A percentile compares a stretch with the other conserved stretches of the same genome.
phyloP scores from a whole-genome alignment of 805 yeast genomes.

The Pichia scutulata region DNA sequence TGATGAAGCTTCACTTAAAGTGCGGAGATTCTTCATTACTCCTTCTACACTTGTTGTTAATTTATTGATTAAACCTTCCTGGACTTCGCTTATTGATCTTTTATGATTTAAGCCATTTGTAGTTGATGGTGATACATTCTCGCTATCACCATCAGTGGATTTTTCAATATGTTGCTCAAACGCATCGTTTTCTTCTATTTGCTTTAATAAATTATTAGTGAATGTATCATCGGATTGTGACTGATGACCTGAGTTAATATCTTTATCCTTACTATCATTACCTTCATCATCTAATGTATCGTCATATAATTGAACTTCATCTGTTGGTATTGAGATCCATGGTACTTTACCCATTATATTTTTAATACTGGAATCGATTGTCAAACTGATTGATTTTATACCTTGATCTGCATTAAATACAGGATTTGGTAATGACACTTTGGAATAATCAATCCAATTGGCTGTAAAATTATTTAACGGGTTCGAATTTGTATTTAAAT shows the following conservation, averaged over 20 bases:
- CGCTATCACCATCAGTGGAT: background rate
- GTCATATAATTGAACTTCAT: slow-evolving; percentile 5
- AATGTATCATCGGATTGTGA: slow-evolving; percentile 1
- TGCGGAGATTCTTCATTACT: slow-evolving; percentile 29
- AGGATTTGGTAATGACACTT: slow-evolving; percentile 11
- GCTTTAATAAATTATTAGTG: slow-evolving; percentile 18
- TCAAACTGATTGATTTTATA: slow-evolving; percentile 25
- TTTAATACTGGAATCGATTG: slow-evolving; percentile 30
- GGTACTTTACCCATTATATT: slow-evolving; percentile 29
- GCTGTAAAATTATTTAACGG: slow-evolving; percentile 6
- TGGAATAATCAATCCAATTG: slow-evolving; percentile 12
- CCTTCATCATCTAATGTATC: background rate
- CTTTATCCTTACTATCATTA: background rate
- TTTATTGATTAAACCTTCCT: slow-evolving; percentile 23
- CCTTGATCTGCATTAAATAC: slow-evolving; percentile 32
- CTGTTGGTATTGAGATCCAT: slow-evolving; percentile 18
- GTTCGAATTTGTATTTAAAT: background rate
- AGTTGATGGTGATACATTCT: background rate
- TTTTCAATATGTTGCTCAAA: slow-evolving; percentile 10
- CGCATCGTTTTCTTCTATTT: slow-evolving; percentile 26
- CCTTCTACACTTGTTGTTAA: slow-evolving; percentile 29
- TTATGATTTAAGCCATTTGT: background rate
- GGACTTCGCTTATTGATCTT: slow-evolving; percentile 1
- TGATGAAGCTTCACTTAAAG: slow-evolving; percentile 27
- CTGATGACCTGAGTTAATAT: background rate